Percentiles rank a stretch among this genome's conserved stretches.
Conservation (phyloP, 345 rosid genomes). For the Corchorus capsularis region DNA sequence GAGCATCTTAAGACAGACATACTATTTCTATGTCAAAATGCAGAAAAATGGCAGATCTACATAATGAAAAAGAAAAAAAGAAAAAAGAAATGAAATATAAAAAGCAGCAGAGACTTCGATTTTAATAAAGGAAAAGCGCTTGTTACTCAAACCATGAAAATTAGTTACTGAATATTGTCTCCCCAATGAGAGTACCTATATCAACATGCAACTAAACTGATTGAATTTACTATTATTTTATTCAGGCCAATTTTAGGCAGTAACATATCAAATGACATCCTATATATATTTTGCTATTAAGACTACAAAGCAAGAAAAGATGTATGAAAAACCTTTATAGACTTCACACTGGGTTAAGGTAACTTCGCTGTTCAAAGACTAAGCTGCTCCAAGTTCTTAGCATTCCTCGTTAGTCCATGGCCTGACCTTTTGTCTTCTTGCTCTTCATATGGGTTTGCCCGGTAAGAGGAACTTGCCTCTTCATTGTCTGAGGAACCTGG, state of each 20-base stretch:
- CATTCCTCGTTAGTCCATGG: constrained; percentile 41
- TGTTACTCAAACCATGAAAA: no score
- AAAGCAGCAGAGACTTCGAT: not conserved
- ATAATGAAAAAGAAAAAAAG: no score
- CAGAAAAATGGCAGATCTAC: not conserved
- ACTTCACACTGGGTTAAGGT: no score
- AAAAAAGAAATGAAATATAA: not conserved
- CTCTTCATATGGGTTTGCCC: constrained; percentile 38
- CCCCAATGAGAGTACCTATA: not conserved
- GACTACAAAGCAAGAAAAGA: not conserved
- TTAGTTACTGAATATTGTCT: no score
- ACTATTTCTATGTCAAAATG: not conserved
- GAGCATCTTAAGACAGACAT: not conserved
- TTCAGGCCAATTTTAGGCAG: not conserved
- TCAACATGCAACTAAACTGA: not conserved
- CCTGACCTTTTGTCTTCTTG: constrained; percentile 9
- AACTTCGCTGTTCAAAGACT: constrained; percentile 67
- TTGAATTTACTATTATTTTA: not conserved
- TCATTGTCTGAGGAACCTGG: constrained; percentile 87
- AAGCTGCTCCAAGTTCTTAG: constrained; percentile 62
- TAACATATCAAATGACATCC: not conserved
- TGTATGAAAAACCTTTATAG: constrained; percentile 15
- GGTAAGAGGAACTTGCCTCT: constrained; percentile 76
- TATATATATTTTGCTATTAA: not conserved
- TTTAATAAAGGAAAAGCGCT: not conserved